Base-by-base conservation (phyloP, 306 rosid genomes). In the Hylodesmum podocarpum region DNA sequence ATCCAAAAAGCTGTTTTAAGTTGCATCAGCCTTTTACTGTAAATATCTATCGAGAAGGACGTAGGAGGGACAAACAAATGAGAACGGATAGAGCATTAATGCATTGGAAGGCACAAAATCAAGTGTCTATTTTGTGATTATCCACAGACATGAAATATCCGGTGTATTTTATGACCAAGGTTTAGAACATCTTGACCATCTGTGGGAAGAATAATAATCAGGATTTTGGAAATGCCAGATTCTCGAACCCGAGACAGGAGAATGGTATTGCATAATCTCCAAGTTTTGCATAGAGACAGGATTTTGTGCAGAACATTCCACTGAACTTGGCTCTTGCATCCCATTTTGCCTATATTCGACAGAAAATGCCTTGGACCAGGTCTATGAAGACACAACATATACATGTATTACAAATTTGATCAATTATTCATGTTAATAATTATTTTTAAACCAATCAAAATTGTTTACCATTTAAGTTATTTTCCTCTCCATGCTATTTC, bases 171-270 rank as follows among this genome's bases (percentile, higher is more conserved):
- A 49, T 71, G 54, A 25, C 33, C 46, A 57, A 68, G 54, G 71
- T 69, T 69, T 51, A 43, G 41, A 72, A 55, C 67, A 54, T 36
- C 37, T 72, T 72, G 67, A 37, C 55, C 28, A 39, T 57, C 12
- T 15, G 1, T 12, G 22, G 47, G 63, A 49, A 49, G 63, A 49
- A 49, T 11, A 33, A 50, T 31, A 12, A 50, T 12, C 46, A 3
- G 55, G 67, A 50, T n/a, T n/a, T n/a, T 15, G 78, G 57, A 27
- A 25, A 14, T 11, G 71, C n/a, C n/a, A n/a, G n/a, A n/a, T n/a
- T n/a, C n/a, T n/a, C n/a, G n/a, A n/a, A n/a, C n/a, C n/a, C n/a
- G n/a, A n/a, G n/a, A n/a, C n/a, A n/a, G n/a, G n/a, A n/a, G n/a
- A n/a, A n/a, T n/a, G n/a, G n/a, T n/a, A n/a, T n/a, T n/a, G n/a